Conservation (phyloP, 306 rosid genomes). For the Fagus crenata region DNA sequence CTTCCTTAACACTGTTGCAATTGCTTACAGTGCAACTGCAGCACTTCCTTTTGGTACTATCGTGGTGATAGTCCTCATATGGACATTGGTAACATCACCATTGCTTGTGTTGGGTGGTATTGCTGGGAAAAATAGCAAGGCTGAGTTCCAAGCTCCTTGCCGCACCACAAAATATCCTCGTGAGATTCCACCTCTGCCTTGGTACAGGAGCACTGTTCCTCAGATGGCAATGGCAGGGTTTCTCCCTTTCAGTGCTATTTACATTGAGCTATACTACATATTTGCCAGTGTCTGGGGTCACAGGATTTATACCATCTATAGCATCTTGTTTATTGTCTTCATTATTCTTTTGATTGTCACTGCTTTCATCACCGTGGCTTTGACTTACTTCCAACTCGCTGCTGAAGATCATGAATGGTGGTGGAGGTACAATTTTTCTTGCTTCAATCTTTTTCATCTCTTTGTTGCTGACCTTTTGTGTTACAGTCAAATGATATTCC, state of each 20-base stretch:
- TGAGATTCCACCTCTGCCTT: slow-evolving; percentile 86
- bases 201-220: slow-evolving; percentile 89
- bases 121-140: slow-evolving; percentile 89
- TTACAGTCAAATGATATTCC: not conserved
- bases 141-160: slow-evolving; percentile 91
- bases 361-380: slow-evolving; percentile 95
- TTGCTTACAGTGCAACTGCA: slow-evolving; percentile 89
- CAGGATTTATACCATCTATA: slow-evolving; percentile 94
- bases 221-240: slow-evolving; percentile 99
- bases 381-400: slow-evolving; percentile 97
- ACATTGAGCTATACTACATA: slow-evolving; percentile 95
- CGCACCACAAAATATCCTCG: slow-evolving; percentile 95
- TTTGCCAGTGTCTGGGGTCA: slow-evolving; percentile 99
- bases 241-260: slow-evolving; percentile 96
- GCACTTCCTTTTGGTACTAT: slow-evolving; percentile 98
- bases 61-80: slow-evolving; percentile 86
- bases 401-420: slow-evolving; percentile 99
- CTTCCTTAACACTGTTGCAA: slow-evolving; percentile 96
- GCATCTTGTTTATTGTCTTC: slow-evolving; percentile 91
- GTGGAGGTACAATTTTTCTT: slow-evolving; percentile 74
- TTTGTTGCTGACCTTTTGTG: not conserved
- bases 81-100: slow-evolving; percentile 93
- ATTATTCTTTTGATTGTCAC: slow-evolving; percentile 93
- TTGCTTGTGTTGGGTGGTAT: slow-evolving; percentile 96
- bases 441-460: not conserved